Percentiles rank a stretch among this genome's conserved stretches.
These are phyloP conservation scores for Aspergillus panamensis DNA, from an alignment of 495 filamentous ascomycete genomes.

Conservation along the genomic window DNA sequence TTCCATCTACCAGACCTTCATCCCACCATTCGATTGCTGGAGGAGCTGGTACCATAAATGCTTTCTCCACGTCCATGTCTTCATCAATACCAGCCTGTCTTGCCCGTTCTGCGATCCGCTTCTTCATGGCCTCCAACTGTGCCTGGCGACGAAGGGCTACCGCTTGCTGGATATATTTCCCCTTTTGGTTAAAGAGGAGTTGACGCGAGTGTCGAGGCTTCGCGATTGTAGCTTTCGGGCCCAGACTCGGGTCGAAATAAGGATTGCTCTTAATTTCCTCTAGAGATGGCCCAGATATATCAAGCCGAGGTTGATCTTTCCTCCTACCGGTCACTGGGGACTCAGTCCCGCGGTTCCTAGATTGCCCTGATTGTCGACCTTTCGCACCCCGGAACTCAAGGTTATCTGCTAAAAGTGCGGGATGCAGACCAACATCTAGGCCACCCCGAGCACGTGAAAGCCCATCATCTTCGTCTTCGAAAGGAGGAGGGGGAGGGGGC, in stretches of 20 bases:
- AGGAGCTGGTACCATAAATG: conserved; percentile 75
- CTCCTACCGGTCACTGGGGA: conserved; percentile 37
- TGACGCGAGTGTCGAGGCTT: conserved; percentile 66
- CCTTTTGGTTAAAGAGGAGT: conserved; percentile 90
- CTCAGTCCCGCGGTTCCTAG: conserved; percentile 58
- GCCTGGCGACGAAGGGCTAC: conserved; percentile 82
- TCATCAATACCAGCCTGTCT: conserved; percentile 88
- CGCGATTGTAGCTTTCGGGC: conserved; percentile 57
- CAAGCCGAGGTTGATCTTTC: conserved; percentile 58
- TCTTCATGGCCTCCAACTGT: conserved; percentile 89
- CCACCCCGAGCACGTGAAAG: conserved; percentile 62
- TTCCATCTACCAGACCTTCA: conserved; percentile 72
- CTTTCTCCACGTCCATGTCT: conserved; percentile 83
- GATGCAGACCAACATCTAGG: conserved; percentile 85
- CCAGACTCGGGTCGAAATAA: conserved; percentile 76
- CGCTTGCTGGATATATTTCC: conserved; percentile 93
- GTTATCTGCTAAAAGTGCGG: conserved; percentile 73
- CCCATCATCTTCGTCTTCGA: conserved; percentile 44
- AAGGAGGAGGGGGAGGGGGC: conserved; percentile 23
- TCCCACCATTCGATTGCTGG: conserved; percentile 99
- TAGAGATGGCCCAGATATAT: conserved; percentile 63
- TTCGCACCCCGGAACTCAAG: conserved; percentile 60
- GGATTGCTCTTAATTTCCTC: conserved; percentile 75
- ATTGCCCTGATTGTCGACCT: conserved; percentile 45
- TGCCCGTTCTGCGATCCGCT: conserved; percentile 78